Conservation (phyloP, 208 protist species). For the Leptomonas pyrrhocoris region DNA sequence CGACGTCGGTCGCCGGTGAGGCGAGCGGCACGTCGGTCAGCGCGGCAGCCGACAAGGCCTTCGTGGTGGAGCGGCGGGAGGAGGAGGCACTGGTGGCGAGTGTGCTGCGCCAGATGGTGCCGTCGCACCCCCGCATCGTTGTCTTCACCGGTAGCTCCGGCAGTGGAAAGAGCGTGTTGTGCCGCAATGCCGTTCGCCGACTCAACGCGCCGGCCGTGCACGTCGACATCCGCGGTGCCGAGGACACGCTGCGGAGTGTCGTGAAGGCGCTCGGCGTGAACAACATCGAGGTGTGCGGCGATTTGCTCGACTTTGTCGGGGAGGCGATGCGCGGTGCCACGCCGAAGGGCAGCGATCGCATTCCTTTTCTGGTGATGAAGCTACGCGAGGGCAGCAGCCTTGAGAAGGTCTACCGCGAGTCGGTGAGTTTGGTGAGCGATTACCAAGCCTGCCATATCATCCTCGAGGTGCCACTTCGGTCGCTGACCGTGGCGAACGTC, state of each 20-base stretch:
- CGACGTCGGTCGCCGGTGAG: conserved; percentile 10
- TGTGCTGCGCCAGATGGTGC: conserved; percentile 38
- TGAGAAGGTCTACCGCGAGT: conserved; percentile 72
- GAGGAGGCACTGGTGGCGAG: conserved; percentile 41
- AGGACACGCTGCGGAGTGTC: conserved; percentile 69
- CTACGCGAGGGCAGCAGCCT: conserved; percentile 67
- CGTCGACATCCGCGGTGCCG: conserved; percentile 67
- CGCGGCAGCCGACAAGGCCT: conserved; percentile 10
- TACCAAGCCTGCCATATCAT: conserved; percentile 71
- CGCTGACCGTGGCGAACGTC: conserved; percentile 54
- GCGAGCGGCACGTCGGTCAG: not conserved
- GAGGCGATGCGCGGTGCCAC: conserved; percentile 47
- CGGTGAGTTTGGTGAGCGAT: conserved; percentile 72
- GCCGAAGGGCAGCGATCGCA: conserved; percentile 31
- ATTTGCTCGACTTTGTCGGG: conserved; percentile 74
- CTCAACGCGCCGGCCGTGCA: conserved; percentile 66
- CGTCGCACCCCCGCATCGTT: conserved; percentile 49
- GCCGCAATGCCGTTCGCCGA: conserved; percentile 46
- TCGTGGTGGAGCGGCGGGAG: conserved; percentile 23
- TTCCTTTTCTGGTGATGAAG: conserved; percentile 75
- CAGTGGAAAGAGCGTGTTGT: conserved; percentile 65
- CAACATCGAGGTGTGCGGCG: conserved; percentile 85
- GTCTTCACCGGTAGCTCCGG: conserved; percentile 67
- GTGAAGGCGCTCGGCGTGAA: conserved; percentile 71
- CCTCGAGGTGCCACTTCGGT: conserved; percentile 74